phyloP scores from a whole-genome alignment of 306 rosid genomes.

The Vigna reflexopilosa region DNA sequence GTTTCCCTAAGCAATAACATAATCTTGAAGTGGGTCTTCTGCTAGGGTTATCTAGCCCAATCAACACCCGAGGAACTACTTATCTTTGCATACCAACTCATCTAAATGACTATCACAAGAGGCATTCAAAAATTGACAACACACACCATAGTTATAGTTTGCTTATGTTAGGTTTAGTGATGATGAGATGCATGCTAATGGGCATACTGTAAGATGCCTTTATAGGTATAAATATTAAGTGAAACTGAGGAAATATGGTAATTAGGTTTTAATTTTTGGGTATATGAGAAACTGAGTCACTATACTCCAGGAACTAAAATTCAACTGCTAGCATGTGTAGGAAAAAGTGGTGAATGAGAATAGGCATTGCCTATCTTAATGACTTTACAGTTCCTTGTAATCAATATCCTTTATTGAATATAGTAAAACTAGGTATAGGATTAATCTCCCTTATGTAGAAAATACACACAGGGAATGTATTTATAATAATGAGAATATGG shows the following conservation, averaged over 20 bases:
- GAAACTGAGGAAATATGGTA: background rate
- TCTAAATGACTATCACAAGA: background rate
- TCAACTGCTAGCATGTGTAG: conserved; percentile 21
- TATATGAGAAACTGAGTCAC: background rate
- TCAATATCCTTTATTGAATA: background rate
- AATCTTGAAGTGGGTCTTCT: background rate
- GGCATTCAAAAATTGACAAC: background rate
- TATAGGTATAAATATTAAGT: conserved; percentile 9
- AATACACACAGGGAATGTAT: no score
- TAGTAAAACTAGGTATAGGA: no score
- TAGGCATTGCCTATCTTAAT: background rate
- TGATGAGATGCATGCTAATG: background rate
- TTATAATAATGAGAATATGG: no score
- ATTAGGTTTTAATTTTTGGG: conserved; percentile 28
- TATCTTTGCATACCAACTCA: background rate
- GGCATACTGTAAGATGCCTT: conserved; percentile 26
- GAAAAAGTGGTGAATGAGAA: conserved; percentile 7
- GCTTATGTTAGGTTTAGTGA: background rate
- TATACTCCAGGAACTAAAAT: conserved; percentile 11
- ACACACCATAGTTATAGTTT: background rate
- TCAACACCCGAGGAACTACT: background rate
- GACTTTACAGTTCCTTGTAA: conserved; percentile 16
- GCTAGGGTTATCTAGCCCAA: background rate
- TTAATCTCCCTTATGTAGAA: no score
- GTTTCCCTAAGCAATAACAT: background rate